Percentiles rank a stretch among this genome's conserved stretches.
Evolutionary conservation across 768 basidiomycete genomes (phyloP).

Genomic region (Tylopilus sp.): DNA sequence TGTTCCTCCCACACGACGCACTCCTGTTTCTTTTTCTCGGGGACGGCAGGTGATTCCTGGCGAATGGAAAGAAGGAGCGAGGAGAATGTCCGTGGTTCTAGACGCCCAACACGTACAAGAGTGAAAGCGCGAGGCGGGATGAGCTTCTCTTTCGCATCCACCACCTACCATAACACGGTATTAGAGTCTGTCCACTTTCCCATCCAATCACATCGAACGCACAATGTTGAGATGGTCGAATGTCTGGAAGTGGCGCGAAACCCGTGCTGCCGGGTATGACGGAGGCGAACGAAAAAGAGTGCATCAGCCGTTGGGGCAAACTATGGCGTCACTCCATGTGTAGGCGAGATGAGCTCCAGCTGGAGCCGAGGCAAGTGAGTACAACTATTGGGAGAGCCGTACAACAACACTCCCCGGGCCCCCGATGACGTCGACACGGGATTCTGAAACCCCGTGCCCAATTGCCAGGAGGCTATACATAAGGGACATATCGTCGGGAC

Average conservation of each 20-base stretch:
- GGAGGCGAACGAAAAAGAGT: not conserved
- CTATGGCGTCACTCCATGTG: conserved; percentile 7
- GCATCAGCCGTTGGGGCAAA: not conserved
- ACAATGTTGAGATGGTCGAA: not conserved
- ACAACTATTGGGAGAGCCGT: not conserved
- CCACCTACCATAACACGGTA: not conserved
- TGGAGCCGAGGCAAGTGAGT: conserved; percentile 8
- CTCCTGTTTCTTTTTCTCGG: not conserved
- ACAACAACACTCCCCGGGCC: not conserved
- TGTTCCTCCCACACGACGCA: not conserved
- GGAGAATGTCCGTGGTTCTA: conserved; percentile 15
- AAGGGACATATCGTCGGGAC: not conserved
- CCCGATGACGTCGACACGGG: conserved; percentile 17
- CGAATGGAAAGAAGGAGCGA: not conserved
- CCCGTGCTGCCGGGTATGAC: conserved; percentile 7
- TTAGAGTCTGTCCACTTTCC: not conserved
- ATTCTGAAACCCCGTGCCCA: too few relatives aligned
- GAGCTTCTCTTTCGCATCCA: conserved; percentile 16
- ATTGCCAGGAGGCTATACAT: conserved; percentile 5
- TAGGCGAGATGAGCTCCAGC: conserved; percentile 14
- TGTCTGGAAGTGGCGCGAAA: not conserved
- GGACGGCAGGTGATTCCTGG: not conserved
- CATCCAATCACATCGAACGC: not conserved
- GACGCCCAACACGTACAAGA: not conserved
- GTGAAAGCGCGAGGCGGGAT: not conserved